phyloP scores from a whole-genome alignment of 192 early-diverging fungal species.

The Paraglomus brasilianum region DNA sequence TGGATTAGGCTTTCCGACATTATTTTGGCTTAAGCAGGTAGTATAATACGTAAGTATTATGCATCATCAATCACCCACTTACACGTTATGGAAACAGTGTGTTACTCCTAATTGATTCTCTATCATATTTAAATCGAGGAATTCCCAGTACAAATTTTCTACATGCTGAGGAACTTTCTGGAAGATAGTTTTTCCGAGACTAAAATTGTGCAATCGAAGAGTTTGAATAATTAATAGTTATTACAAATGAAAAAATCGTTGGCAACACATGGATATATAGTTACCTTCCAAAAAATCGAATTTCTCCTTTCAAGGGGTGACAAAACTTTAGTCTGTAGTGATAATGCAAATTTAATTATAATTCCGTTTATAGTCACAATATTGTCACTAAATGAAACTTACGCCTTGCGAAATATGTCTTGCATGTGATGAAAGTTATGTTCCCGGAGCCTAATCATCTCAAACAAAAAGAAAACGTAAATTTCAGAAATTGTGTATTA shows the following conservation, averaged over 20 bases:
- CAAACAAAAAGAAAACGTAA: too few species aligned
- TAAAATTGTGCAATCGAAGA: not conserved
- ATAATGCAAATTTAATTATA: not conserved
- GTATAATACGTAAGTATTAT: not conserved
- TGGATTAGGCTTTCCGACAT: not conserved
- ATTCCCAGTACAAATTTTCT: slow-evolving; percentile 37
- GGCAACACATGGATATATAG: not conserved
- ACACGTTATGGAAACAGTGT: slow-evolving; percentile 40
- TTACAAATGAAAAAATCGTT: too few species aligned
- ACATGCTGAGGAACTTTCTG: slow-evolving; percentile 31
- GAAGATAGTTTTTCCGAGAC: slow-evolving; percentile 45
- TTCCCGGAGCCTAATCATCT: slow-evolving; percentile 21
- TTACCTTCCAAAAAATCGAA: slow-evolving; percentile 40
- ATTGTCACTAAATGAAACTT: slow-evolving; percentile 3
- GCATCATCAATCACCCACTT: not conserved
- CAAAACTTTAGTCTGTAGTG: slow-evolving; percentile 32
- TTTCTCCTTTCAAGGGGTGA: slow-evolving; percentile 36
- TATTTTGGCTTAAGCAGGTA: not conserved
- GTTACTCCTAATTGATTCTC: slow-evolving; percentile 26
- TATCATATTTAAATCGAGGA: slow-evolving; percentile 39
- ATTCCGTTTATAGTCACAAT: not conserved
- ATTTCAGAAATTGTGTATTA: too few species aligned
- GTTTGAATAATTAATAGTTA: too few species aligned
- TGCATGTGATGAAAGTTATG: slow-evolving; percentile 39
- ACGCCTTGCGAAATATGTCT: slow-evolving; percentile 33